These are phyloP conservation scores for Rhododendron kiyosumense DNA, from an alignment of 148 eudicot genomes.

Conservation along the genomic window DNA sequence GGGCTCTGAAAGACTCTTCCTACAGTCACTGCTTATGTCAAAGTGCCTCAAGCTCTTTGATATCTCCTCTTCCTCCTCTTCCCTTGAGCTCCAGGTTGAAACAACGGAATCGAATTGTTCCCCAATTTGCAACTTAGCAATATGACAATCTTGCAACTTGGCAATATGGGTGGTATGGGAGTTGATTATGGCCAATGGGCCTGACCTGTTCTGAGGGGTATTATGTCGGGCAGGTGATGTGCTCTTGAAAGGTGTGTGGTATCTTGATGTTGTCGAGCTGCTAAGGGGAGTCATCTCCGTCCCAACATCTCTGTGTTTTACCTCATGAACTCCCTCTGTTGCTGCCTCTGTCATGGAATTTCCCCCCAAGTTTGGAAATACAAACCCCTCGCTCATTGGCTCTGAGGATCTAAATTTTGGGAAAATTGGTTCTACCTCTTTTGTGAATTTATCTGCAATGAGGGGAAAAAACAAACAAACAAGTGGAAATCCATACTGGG, in stretches of 20 bases:
- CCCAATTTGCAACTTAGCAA: constrained; percentile 57
- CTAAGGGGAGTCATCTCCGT: constrained; percentile 90
- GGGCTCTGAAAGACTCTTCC: constrained; percentile 58
- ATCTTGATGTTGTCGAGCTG: constrained; percentile 72
- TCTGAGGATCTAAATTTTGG: constrained; percentile 41
- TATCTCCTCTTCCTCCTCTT: constrained; percentile 89
- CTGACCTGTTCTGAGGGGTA: constrained; percentile 66
- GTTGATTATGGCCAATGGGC: constrained; percentile 39
- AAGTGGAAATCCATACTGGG: background rate
- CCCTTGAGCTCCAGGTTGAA: constrained; percentile 73
- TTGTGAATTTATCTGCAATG: constrained; percentile 68
- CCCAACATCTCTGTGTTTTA: constrained; percentile 68
- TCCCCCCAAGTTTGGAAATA: constrained; percentile 35
- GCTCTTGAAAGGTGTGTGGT: constrained; percentile 67
- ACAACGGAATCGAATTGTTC: constrained; percentile 43
- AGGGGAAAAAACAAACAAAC: background rate
- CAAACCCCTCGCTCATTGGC: constrained; percentile 55
- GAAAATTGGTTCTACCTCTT: constrained; percentile 33
- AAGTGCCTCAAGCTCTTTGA: constrained; percentile 91
- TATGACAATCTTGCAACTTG: constrained; percentile 54
- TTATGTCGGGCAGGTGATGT: constrained; percentile 71
- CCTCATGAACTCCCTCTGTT: constrained; percentile 37
- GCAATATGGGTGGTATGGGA: constrained; percentile 5
- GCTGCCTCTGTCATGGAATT: constrained; percentile 39
- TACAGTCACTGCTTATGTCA: constrained; percentile 45